Conservation (phyloP, 1,139 yeast genomes). For the Meyerozyma sp. region DNA sequence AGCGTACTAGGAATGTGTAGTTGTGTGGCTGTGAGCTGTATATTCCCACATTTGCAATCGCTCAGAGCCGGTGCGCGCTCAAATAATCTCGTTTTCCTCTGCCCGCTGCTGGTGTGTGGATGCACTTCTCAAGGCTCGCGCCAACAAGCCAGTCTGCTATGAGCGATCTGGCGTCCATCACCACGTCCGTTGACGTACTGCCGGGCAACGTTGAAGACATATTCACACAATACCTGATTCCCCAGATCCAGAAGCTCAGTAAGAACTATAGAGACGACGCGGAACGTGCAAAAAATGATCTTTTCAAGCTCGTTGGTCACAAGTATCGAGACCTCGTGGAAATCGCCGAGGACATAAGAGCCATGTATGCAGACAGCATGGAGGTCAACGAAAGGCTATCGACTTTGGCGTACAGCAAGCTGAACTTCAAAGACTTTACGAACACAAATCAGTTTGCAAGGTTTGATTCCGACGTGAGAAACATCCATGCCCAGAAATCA, state of each 20-base stretch:
- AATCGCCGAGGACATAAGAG: constrained; percentile 64
- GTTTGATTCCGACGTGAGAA: constrained; percentile 17
- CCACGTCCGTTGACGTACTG: neutral
- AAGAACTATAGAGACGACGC: constrained; percentile 22
- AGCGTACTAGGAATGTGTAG: too few relatives aligned
- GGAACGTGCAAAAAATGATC: constrained; percentile 29
- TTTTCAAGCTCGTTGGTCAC: constrained; percentile 56
- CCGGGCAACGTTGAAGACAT: constrained; percentile 28
- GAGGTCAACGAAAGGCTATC: constrained; percentile 24
- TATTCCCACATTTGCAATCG: too few relatives aligned
- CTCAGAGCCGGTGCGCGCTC: too few relatives aligned
- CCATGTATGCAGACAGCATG: constrained; percentile 41
- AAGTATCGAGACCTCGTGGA: constrained; percentile 63
- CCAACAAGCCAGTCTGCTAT: neutral
- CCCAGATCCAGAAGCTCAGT: constrained; percentile 30
- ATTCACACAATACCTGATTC: constrained; percentile 27
- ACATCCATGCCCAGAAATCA: constrained; percentile 12
- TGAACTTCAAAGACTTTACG: constrained; percentile 25
- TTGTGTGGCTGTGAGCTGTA: too few relatives aligned
- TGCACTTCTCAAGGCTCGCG: neutral
- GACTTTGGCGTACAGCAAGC: constrained; percentile 27
- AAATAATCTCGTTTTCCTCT: too few relatives aligned
- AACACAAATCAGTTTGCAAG: constrained; percentile 15
- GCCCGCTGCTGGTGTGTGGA: neutral
- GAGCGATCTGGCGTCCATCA: neutral